Evolutionary conservation across 2,329 filamentous ascomycete genomes (phyloP).

Genomic region (Pezicula neosporulosa): DNA sequence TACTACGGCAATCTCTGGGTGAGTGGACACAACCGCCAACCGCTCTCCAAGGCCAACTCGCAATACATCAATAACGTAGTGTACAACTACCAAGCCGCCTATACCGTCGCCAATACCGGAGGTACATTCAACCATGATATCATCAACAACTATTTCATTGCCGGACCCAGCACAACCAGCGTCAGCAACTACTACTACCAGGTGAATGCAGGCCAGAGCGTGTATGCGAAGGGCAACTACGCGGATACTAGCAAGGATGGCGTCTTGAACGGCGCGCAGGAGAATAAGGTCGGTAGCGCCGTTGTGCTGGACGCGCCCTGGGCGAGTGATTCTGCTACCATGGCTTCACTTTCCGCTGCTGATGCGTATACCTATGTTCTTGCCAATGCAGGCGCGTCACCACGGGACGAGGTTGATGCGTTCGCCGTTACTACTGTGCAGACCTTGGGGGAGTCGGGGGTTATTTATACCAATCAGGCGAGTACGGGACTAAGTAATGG

Average conservation of each 20-base stretch:
- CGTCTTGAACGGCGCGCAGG: slow-evolving; percentile 37
- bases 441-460: slow-evolving; percentile 18
- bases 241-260: slow-evolving; percentile 48
- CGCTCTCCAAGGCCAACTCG: slow-evolving; percentile 53
- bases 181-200: slow-evolving; percentile 51
- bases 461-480: slow-evolving; percentile 21
- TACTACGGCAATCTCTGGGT: slow-evolving; percentile 53
- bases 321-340: slow-evolving; percentile 13
- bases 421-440: slow-evolving; percentile 21
- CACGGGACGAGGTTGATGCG: slow-evolving; percentile 23
- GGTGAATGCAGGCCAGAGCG: slow-evolving; percentile 52
- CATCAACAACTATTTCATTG: slow-evolving; percentile 55
- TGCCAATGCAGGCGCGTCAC: slow-evolving; percentile 33
- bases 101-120: slow-evolving; percentile 48
- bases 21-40: slow-evolving; percentile 54
- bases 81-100: slow-evolving; percentile 54
- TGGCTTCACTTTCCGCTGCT: slow-evolving; percentile 28
- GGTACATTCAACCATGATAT: slow-evolving; percentile 47
- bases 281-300: slow-evolving; percentile 11
- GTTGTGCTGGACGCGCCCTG: slow-evolving; percentile 18
- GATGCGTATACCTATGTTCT: slow-evolving; percentile 33
- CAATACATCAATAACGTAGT: slow-evolving; percentile 49
- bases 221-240: slow-evolving; percentile 49
- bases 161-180: slow-evolving; percentile 45
- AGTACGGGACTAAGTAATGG: slow-evolving; percentile 22